Percentiles rank a stretch among this genome's conserved stretches.
Conservation (phyloP, 164 flowering plant genomes). For the Nymphaea thermarum region DNA sequence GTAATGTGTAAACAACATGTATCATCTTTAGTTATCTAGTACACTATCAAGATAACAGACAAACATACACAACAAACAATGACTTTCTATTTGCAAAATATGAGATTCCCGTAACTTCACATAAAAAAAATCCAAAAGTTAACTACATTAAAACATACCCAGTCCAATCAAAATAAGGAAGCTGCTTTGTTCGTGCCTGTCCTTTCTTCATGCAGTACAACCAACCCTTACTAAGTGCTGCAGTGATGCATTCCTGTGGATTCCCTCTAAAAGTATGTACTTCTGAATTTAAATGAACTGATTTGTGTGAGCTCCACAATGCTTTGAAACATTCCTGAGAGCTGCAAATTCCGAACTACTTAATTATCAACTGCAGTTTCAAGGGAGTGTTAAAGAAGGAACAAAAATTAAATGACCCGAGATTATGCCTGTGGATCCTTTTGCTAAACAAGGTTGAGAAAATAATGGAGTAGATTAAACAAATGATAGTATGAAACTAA, state of each 20-base stretch:
- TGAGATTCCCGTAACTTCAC: background rate
- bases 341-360: conserved; percentile 23
- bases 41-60: no score
- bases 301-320: conserved; percentile 90
- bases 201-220: conserved; percentile 82
- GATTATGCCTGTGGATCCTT: background rate
- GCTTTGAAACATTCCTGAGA: conserved; percentile 95
- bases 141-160: conserved; percentile 40
- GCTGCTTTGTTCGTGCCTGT: conserved; percentile 57
- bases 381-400: background rate
- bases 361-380: background rate
- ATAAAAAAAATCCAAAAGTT: background rate
- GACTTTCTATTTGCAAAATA: no score
- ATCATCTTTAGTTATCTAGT: no score
- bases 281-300: conserved; percentile 69
- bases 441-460: background rate
- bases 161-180: conserved; percentile 89
- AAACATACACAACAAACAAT: no score
- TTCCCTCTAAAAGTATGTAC: conserved; percentile 21
- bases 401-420: background rate
- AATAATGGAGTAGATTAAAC: background rate
- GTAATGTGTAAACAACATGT: no score
- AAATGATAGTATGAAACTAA: background rate
- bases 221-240: conserved; percentile 48
- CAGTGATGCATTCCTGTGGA: conserved; percentile 25